A percentile compares a stretch with the other conserved stretches of the same genome.
phyloP scores from a whole-genome alignment of 495 filamentous ascomycete genomes.

The Penicillium dipodomyicola region DNA sequence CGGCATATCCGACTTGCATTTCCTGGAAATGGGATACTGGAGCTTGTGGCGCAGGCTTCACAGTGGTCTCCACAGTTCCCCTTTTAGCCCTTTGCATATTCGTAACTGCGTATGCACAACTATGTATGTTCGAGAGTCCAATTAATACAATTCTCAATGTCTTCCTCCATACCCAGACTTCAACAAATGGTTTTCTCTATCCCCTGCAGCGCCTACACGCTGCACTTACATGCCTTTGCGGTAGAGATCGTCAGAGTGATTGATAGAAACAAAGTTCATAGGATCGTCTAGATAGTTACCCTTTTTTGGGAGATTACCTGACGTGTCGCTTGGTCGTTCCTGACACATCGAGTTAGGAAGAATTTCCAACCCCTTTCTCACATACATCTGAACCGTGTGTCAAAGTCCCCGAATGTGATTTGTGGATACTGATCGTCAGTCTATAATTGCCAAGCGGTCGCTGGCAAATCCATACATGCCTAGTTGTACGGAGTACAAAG shows the following conservation, averaged over 20 bases:
- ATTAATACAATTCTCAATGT: not conserved
- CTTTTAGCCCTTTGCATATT: conserved; percentile 23
- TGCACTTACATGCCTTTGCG: not conserved
- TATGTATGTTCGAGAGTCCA: not conserved
- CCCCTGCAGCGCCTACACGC: not conserved
- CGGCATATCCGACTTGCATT: conserved; percentile 31
- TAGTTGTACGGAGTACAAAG: not conserved
- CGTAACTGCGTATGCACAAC: not conserved
- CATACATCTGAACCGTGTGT: conserved; percentile 1
- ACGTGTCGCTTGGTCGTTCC: not conserved
- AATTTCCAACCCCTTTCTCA: not conserved
- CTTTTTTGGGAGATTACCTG: not conserved
- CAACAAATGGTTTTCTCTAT: not conserved
- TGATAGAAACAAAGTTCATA: not conserved
- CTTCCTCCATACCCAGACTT: not conserved
- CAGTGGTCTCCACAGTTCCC: conserved; percentile 1
- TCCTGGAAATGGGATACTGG: conserved; percentile 26
- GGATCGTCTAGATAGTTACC: conserved; percentile 1
- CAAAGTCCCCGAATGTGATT: conserved; percentile 2
- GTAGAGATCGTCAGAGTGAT: not conserved
- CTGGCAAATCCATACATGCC: not conserved
- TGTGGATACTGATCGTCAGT: not conserved
- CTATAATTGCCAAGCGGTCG: not conserved
- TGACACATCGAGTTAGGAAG: not conserved
- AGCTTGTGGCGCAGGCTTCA: conserved; percentile 12